These are phyloP conservation scores for Acephala macrosclerotiorum DNA, from an alignment of 2,329 filamentous ascomycete genomes.

Conservation along the genomic window DNA sequence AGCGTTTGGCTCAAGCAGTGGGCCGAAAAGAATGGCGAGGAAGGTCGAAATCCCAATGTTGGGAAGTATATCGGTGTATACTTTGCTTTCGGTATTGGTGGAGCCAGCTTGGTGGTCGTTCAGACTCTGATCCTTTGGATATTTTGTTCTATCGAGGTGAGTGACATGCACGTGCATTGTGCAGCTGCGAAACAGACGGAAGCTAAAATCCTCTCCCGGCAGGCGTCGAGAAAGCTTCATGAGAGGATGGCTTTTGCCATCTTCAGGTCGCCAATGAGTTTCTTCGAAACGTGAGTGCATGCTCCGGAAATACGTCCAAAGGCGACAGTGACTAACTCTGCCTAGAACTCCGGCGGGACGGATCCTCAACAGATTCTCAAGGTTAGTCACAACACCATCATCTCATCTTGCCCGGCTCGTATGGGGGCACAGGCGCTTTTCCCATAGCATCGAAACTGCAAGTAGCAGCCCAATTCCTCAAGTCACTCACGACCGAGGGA, in stretches of 20 bases:
- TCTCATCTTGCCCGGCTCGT: conserved; percentile 2
- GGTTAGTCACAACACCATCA: conserved; percentile 56
- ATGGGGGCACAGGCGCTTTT: conserved; percentile 9
- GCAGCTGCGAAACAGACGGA: conserved; percentile 27
- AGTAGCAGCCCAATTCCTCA: conserved; percentile 1
- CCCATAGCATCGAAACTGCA: conserved; percentile 13
- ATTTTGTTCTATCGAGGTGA: conserved; percentile 96
- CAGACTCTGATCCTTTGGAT: conserved; percentile 98
- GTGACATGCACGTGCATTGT: conserved; percentile 37
- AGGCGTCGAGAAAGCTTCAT: conserved; percentile 94
- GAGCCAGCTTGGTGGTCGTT: conserved; percentile 82
- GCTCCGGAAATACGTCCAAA: conserved; percentile 1
- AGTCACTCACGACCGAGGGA: conserved; percentile 8
- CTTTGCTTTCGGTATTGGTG: conserved; percentile 91
- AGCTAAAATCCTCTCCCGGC: conserved; percentile 32
- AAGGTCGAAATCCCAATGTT: conserved; percentile 74
- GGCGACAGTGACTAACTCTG: conserved; percentile 17
- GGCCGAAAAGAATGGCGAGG: conserved; percentile 79
- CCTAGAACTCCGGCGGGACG: conserved; percentile 82
- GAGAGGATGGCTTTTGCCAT: conserved; percentile 97
- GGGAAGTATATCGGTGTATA: conserved; percentile 95
- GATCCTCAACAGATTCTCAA: conserved; percentile 96
- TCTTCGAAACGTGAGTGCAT: conserved; percentile 78
- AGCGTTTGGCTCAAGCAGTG: conserved; percentile 95
- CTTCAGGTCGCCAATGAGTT: conserved; percentile 97